Percentiles rank a stretch among this genome's conserved stretches.
phyloP scores from a whole-genome alignment of 179 eudicot species.

The Dionaea muscipula region DNA sequence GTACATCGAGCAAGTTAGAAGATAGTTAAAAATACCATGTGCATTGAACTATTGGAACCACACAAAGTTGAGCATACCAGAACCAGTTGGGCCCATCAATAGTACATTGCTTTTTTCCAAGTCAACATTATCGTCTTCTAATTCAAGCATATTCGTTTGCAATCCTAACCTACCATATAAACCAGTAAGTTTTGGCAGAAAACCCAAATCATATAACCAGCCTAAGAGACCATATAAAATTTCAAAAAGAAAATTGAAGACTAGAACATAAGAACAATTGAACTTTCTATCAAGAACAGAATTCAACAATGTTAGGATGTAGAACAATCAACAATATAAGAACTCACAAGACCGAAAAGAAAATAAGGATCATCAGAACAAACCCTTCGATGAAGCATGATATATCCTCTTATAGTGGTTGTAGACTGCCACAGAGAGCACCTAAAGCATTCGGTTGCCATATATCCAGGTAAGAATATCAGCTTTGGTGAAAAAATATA shows the following conservation, averaged over 20 bases:
- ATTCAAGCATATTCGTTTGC: background rate
- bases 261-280: background rate
- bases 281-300: background rate
- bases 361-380: background rate
- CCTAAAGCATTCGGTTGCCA: conserved; percentile 12
- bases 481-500: background rate
- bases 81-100: conserved; percentile 69
- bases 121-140: conserved; percentile 43
- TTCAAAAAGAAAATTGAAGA: background rate
- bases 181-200: background rate
- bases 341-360: background rate
- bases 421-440: conserved; percentile 36
- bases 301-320: background rate
- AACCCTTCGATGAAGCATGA: conserved; percentile 9
- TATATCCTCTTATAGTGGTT: conserved; percentile 33
- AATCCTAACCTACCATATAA: background rate
- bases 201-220: background rate
- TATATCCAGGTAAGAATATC: background rate
- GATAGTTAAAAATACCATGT: background rate
- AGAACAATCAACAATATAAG: background rate
- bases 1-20: background rate
- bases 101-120: conserved; percentile 60
- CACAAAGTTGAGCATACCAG: conserved; percentile 25
- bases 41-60: background rate
- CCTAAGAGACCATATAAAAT: background rate